Evolutionary conservation across 371 early-diverging fungal genomes (phyloP), one percentile per base, ranked within the genome.

Genomic region (Rhizopus microsporus): DNA sequence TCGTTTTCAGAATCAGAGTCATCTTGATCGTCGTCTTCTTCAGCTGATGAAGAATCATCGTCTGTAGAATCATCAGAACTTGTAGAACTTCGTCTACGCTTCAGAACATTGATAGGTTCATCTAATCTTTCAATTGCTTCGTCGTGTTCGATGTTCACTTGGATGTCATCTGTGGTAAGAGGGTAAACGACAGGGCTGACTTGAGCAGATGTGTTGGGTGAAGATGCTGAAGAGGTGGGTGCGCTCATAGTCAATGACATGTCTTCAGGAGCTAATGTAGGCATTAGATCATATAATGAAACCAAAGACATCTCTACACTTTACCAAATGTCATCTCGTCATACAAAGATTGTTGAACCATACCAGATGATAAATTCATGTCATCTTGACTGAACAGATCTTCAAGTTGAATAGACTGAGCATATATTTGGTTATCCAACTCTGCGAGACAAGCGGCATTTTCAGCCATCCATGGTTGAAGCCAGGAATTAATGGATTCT

Each of bases 241-340:
- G 67, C 56, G 23, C 71, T 70, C 16, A 58, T 47, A 7, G 59
- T 44, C 29, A 66, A 51, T 1, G 70, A 60, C 50, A 49, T 48
- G 38, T 66, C 67, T 31, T 62, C 63, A 15, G 60, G 57, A 37
- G 34, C 70, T 69, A 55, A 13, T 10, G 39, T 29, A 13, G 42
- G 7, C 15, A 17, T 5, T 15, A 50, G 43, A 32, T 5, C 17
- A 34, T 38, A 9, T 13, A 38, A 9, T 38, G 10, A 1, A 38
- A 38, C 38, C 1, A 38, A 38, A 38, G 13, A 9, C 38, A 38
- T 9, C 23, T 23, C 23, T 23, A 23, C 23, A 23, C 13, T 44
- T 58, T 74, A 77, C 78, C 75, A 73, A 72, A 78, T 38, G 72
- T 63, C 31, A 78, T 49, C 56, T 78, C 78, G 52, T 78, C 78